These are phyloP conservation scores for Daphne laureola DNA, from an alignment of 441 rosid genomes.

Conservation along the genomic window DNA sequence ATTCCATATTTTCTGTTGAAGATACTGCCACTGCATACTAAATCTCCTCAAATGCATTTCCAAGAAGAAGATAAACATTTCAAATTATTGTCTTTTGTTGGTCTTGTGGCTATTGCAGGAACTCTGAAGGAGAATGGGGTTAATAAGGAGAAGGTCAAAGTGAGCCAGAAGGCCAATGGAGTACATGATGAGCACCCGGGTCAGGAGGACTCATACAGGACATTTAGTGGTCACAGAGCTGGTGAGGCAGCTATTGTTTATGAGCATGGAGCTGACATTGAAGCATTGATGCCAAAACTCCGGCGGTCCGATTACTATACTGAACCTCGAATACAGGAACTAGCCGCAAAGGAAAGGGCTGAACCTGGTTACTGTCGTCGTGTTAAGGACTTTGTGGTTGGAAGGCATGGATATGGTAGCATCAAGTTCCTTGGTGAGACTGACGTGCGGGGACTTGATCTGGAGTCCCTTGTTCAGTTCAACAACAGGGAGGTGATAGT, in stretches of 20 bases:
- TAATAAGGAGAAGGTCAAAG: constrained; percentile 37
- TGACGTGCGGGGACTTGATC: constrained; percentile 74
- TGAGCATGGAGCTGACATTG: constrained; percentile 85
- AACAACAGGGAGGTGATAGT: constrained; percentile 87
- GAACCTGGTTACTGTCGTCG: constrained; percentile 65
- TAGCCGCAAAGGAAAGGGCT: constrained; percentile 86
- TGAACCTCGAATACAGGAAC: constrained; percentile 82
- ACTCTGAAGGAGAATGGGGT: constrained; percentile 32
- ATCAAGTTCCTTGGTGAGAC: constrained; percentile 87
- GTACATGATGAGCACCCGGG: constrained; percentile 36
- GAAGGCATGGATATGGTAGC: constrained; percentile 81
- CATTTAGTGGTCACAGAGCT: constrained; percentile 64
- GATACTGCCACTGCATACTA: too few relatives aligned
- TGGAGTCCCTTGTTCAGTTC: constrained; percentile 75
- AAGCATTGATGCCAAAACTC: constrained; percentile 85
- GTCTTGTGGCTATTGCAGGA: constrained; percentile 31
- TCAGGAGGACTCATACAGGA: constrained; percentile 51
- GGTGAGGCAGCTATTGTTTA: constrained; percentile 87
- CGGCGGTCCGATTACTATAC: constrained; percentile 74
- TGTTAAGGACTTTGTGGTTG: constrained; percentile 78
- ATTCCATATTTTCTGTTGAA: too few relatives aligned
- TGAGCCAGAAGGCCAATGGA: constrained; percentile 44
- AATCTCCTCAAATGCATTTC: neutral
- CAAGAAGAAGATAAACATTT: neutral
- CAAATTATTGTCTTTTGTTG: constrained; percentile 6